Evolutionary conservation across 1,284 basidiomycete genomes (phyloP), one percentile per base, ranked within the genome.

Genomic region (Sporisorium graminicola): DNA sequence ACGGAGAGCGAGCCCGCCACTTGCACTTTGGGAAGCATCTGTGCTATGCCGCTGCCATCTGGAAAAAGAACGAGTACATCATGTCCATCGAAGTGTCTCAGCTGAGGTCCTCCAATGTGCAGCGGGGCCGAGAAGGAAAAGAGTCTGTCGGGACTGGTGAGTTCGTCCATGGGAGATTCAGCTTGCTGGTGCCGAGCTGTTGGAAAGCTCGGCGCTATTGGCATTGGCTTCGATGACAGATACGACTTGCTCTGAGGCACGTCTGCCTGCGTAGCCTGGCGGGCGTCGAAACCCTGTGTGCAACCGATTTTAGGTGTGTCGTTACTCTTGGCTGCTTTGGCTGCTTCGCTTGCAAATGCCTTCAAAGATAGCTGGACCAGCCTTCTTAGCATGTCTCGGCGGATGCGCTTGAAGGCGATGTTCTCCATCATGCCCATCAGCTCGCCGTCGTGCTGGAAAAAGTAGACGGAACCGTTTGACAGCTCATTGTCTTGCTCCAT

Each of bases 381-480:
- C 29, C 73, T 57, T 8, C 46, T 54, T 35, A 78, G 54, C 53
- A 74, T 72, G 44, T 66, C 63, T 22, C 66, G 64, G 22, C 69
- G 62, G 52, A 79, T 71, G 27, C 65, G 66, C 47, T 74, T 73
- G 63, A 77, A 76, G 1, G 50, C 60, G 56, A 77, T 74, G 52
- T 57, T 57, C 33, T 70, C 66, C 74, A 77, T 76, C 29, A 56
- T 31, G 2, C 77, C 74, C 59, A 70, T 66, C 37, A 77, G 37
- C 37, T 62, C 37, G 29, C 65, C 70, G 6, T 61, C 70, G 14
- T 58, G 47, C 42, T 65, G 31, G 51, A 65, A 73, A 35, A 76
- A 73, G 62, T 71, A 76, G 3, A 65, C 66, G 18, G 63, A 65
- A 3, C 77, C 74, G 14, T 52, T 66, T 24, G 60, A 66, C 12